Conservation (phyloP, 2,329 filamentous ascomycete genomes). For the Gremmenia infestans region DNA sequence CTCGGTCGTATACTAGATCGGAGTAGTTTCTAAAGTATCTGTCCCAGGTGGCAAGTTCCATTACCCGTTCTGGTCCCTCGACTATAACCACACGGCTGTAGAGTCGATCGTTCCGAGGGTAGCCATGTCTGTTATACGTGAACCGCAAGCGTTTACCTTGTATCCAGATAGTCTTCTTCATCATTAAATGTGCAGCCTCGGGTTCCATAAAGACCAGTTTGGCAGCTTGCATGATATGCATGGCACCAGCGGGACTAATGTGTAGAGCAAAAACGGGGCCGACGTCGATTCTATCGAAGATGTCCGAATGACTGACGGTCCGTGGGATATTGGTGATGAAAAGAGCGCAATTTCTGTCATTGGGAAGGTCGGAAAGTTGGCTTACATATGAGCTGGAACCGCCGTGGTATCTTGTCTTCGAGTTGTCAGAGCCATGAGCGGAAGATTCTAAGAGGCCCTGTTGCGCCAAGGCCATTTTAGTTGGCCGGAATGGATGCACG, state of each 20-base stretch:
- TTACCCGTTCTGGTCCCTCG: slow-evolving; percentile 10
- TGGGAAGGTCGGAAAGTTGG: slow-evolving; percentile 8
- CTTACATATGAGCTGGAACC: not conserved
- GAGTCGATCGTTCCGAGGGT: not conserved
- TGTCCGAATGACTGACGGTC: slow-evolving; percentile 1
- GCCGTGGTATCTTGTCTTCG: not conserved
- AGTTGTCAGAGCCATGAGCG: not conserved
- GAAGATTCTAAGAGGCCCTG: too few species aligned
- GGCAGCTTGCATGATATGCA: slow-evolving; percentile 12
- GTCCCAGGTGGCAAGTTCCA: slow-evolving; percentile 10
- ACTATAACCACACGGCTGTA: slow-evolving; percentile 9
- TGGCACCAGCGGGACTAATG: slow-evolving; percentile 6
- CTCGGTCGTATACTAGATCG: slow-evolving; percentile 4
- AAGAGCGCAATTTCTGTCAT: slow-evolving; percentile 19
- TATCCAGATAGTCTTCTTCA: slow-evolving; percentile 1
- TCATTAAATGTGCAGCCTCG: slow-evolving; percentile 4
- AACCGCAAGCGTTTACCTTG: not conserved
- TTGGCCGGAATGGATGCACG: too few species aligned
- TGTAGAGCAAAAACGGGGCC: slow-evolving; percentile 18
- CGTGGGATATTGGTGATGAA: slow-evolving; percentile 19
- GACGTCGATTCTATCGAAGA: slow-evolving; percentile 15
- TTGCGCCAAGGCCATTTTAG: too few species aligned
- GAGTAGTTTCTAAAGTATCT: slow-evolving; percentile 10
- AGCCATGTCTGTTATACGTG: slow-evolving; percentile 13
- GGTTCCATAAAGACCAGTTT: slow-evolving; percentile 19